Percentiles rank a stretch among this genome's conserved stretches.
Conservation (phyloP, 2,329 filamentous ascomycete species). For the Samsoniella hepiali region DNA sequence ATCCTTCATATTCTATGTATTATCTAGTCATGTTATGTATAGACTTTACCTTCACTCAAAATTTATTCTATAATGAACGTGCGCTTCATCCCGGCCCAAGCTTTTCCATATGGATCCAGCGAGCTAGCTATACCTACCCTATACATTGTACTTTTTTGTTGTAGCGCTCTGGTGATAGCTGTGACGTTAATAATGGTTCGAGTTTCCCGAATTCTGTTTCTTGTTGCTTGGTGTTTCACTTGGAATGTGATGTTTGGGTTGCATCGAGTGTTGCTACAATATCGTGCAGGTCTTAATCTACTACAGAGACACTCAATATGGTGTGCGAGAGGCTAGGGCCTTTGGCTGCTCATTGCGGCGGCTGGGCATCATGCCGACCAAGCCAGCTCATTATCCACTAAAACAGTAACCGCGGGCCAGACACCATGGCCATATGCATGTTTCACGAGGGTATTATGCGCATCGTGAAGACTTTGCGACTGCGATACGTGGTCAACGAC, state of each 20-base stretch:
- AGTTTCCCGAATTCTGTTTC: no score
- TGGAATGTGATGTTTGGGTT: neutral
- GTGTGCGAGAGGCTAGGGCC: no score
- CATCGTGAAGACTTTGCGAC: neutral
- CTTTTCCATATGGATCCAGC: neutral
- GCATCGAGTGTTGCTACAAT: neutral
- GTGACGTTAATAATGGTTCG: neutral
- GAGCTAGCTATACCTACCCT: neutral
- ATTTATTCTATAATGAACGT: neutral
- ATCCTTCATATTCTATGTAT: neutral
- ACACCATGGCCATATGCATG: neutral
- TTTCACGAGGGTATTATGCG: neutral
- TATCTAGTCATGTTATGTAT: neutral
- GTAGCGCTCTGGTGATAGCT: no score
- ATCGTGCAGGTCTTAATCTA: neutral
- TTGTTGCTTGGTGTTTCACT: neutral
- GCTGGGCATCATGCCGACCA: neutral
- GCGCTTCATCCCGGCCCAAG: neutral
- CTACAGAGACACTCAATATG: no score
- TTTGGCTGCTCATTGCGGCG: no score
- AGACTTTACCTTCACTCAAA: conserved; percentile 4
- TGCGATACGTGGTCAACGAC: neutral
- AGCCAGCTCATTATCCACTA: neutral
- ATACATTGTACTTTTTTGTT: neutral
- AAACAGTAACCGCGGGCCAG: neutral